Evolutionary conservation across 75 land plant species (phyloP).

Genomic region (Cryptomeria japonica): DNA sequence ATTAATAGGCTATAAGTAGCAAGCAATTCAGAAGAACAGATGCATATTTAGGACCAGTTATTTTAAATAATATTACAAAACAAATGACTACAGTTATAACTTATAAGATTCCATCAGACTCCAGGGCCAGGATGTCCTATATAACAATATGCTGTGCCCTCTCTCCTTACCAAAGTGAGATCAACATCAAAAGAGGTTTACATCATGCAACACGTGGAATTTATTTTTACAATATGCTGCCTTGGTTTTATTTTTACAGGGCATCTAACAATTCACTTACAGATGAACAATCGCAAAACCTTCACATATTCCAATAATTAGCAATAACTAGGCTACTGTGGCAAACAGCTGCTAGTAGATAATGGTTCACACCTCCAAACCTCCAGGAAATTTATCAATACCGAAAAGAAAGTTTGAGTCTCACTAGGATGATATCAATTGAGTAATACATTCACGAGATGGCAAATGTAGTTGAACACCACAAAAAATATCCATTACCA

Average conservation of each 20-base stretch:
- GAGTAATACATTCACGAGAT: not conserved
- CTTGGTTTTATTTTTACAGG: not conserved
- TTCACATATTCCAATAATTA: not conserved
- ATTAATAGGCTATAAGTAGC: not conserved
- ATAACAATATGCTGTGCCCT: not conserved
- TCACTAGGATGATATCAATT: not conserved
- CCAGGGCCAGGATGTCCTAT: not conserved
- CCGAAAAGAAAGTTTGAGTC: not conserved
- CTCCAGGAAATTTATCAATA: not conserved
- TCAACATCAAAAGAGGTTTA: not conserved
- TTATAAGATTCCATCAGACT: not conserved
- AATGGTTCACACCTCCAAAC: not conserved
- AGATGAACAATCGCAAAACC: not conserved
- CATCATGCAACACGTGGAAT: not conserved
- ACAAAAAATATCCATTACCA: not conserved
- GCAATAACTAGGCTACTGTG: not conserved
- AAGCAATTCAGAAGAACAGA: not conserved
- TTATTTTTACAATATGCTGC: not conserved
- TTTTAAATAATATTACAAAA: not conserved
- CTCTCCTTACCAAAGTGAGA: slow-evolving; percentile 3
- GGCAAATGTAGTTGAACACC: not conserved
- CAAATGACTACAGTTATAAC: not conserved
- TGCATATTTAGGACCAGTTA: not conserved
- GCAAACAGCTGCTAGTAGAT: not conserved
- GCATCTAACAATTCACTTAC: not conserved